These are phyloP conservation scores for Malassezia pachydermatis DNA, from an alignment of 1,284 basidiomycete genomes.

Conservation along the genomic window DNA sequence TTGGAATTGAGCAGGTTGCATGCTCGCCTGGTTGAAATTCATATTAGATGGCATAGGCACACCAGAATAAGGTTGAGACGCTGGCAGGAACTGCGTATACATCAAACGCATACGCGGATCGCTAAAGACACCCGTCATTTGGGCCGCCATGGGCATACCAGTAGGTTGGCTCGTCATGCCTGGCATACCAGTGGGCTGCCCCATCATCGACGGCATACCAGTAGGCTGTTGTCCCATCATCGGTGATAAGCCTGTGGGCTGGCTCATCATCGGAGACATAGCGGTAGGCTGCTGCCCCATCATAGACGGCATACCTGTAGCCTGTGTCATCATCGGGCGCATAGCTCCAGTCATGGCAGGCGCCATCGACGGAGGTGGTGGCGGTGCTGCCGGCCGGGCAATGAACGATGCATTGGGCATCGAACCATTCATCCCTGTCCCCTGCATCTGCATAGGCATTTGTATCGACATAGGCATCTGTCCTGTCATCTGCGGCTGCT, in stretches of 20 bases:
- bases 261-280: background rate
- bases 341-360: slow-evolving; percentile 5
- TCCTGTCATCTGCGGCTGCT: slow-evolving; percentile 32
- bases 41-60: slow-evolving; percentile 39
- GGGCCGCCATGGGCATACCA: slow-evolving; percentile 38
- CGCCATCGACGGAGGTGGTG: slow-evolving; percentile 13
- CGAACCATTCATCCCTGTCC: slow-evolving; percentile 29
- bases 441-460: slow-evolving; percentile 26
- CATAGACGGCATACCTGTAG: slow-evolving; percentile 25
- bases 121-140: slow-evolving; percentile 45
- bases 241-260: slow-evolving; percentile 16
- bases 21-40: slow-evolving; percentile 42
- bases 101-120: slow-evolving; percentile 47
- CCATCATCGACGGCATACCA: slow-evolving; percentile 20
- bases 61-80: slow-evolving; percentile 41
- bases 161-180: slow-evolving; percentile 23
- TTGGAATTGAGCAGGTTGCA: slow-evolving; percentile 46
- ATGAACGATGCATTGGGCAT: slow-evolving; percentile 17
- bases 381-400: slow-evolving; percentile 10
- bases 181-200: slow-evolving; percentile 23
- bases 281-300: slow-evolving; percentile 8
- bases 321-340: slow-evolving; percentile 11
- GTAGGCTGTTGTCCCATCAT: slow-evolving; percentile 34
- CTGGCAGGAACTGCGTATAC: slow-evolving; percentile 46
- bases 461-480: slow-evolving; percentile 25